Percentiles rank a stretch among this genome's conserved stretches.
These are phyloP conservation scores for Calocybe indica DNA, from an alignment of 768 basidiomycete species.

Conservation along the genomic window DNA sequence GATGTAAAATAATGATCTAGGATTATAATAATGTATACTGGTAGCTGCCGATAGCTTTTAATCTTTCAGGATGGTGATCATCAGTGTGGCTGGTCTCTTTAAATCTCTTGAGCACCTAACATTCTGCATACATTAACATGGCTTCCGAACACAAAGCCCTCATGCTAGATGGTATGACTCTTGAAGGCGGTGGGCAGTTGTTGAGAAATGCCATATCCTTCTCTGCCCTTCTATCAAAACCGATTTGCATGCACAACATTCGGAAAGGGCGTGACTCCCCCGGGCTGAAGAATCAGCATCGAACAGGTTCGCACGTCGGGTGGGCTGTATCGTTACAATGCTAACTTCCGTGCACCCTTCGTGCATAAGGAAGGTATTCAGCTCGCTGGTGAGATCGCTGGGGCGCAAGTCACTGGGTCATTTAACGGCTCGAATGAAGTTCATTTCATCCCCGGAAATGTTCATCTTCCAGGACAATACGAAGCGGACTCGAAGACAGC, in stretches of 20 bases:
- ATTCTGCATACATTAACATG: conserved; percentile 1
- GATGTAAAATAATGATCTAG: too few species aligned
- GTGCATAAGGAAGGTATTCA: conserved; percentile 42
- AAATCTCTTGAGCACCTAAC: too few species aligned
- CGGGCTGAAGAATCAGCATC: conserved; percentile 70
- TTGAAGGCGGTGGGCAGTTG: conserved; percentile 68
- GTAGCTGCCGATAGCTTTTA: too few species aligned
- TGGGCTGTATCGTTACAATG: neutral
- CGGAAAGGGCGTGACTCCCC: conserved; percentile 52
- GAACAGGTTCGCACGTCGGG: conserved; percentile 41
- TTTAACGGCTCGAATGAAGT: conserved; percentile 44
- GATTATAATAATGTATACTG: too few species aligned
- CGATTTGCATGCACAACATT: conserved; percentile 55
- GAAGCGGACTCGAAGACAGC: conserved; percentile 51
- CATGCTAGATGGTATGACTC: conserved; percentile 41
- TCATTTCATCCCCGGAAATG: conserved; percentile 48
- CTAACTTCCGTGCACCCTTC: neutral
- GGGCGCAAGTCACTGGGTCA: conserved; percentile 50
- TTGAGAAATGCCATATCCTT: conserved; percentile 64
- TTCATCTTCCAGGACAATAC: conserved; percentile 34
- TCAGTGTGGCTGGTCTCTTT: too few species aligned
- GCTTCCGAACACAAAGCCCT: conserved; percentile 16
- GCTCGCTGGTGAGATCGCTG: conserved; percentile 56
- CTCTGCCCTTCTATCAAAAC: conserved; percentile 57
- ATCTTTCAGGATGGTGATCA: too few species aligned